Evolutionary conservation across 257 asterid genomes (phyloP), one percentile per base, ranked within the genome.

Genomic region (Petrea volubilis): DNA sequence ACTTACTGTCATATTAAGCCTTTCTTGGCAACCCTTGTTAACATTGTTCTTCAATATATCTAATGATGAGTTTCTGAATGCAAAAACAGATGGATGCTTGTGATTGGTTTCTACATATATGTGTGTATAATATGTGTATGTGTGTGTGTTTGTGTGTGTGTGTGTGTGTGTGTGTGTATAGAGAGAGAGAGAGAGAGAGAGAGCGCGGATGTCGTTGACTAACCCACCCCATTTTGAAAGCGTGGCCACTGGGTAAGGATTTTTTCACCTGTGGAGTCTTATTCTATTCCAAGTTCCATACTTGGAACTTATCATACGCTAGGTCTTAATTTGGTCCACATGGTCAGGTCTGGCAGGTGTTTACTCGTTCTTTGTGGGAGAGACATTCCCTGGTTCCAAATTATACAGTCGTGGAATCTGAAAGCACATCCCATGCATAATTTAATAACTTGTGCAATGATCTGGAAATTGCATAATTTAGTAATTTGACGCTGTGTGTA

Each of bases 331-430:
- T 71, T 20, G 71, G 70, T 77, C 49, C 57, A 50, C 71, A 52
- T 67, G 78, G 78, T 78, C 82, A 43, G 62, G 34, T 77, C 8
- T 60, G 78, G 75, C 69, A 64, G 40, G 60, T 60, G 74, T 61
- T 57, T 56, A 70, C 67, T 61, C 51, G 46, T 61, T 46, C 70
- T 29, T 41, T 34, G 47, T 67, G 68, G 68, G 24, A 33, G 11
- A 38, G 21, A 65, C 57, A 40, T 15, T 44, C 11, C 50, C 27
- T 43, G 47, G 21, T 47, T 70, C 50, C 25, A 6, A 12, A 55
- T 40, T 71, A 24, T 46, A 20, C 23, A 49, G 23, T 21, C 13
- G 23, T 51, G 51, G 51, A 21, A 13, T 67, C 41, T 36, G 20
- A 17, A 18, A 28, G 31, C 20, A 29, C 29, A 25, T 65, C 47